Evolutionary conservation across 495 filamentous ascomycete species (phyloP), one percentile per base, ranked within the genome.

Genomic region (Penicillium argentinense): DNA sequence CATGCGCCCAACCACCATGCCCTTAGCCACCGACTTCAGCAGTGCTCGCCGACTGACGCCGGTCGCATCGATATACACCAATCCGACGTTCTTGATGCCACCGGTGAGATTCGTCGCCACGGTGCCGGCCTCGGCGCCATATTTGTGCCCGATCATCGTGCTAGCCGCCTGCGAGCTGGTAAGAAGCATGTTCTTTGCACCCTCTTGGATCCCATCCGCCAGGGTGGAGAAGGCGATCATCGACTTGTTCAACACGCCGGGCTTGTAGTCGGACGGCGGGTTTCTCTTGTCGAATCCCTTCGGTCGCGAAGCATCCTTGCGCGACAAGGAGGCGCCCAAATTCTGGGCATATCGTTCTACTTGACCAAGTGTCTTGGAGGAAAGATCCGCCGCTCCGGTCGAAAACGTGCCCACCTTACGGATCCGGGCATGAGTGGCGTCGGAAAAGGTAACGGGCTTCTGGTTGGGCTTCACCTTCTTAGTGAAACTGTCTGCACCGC

Each of bases 21-120:
- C 93, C 71, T 95, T 97, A 16, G 95, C 93, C 4, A 98, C 93
- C 3, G 75, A 78, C 73, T 95, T 98, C 50, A 98, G 80, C 39
- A 98, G 78, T 0, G 95, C 95, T 49, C 85, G 77, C 9, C 93
- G 75, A 38, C 86, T 91, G 4, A 98, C 95, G 4, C 93, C 93
- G 1, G 89, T 83, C 5, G 91, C 95, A 59, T 98, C 93, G 29
- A 98, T 92, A 59, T 98, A 98, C n/a, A 98, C 93, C 27, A 98
- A 72, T 3, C 91, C 92, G 30, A 97, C 95, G 56, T 97, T 97
- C 72, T 88, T 95, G 53, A 96, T 84, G 5, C 90, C 90, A 3
- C 91, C 86, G 0, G 88, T 88, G 38, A 98, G 57, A 34, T 84
- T 75, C 37, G 75, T 69, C 4, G 89, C 81, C 3, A 97, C 71